Conservation (phyloP, 371 early-diverging fungal genomes). For the Thermomucor indicae-seudaticae region DNA sequence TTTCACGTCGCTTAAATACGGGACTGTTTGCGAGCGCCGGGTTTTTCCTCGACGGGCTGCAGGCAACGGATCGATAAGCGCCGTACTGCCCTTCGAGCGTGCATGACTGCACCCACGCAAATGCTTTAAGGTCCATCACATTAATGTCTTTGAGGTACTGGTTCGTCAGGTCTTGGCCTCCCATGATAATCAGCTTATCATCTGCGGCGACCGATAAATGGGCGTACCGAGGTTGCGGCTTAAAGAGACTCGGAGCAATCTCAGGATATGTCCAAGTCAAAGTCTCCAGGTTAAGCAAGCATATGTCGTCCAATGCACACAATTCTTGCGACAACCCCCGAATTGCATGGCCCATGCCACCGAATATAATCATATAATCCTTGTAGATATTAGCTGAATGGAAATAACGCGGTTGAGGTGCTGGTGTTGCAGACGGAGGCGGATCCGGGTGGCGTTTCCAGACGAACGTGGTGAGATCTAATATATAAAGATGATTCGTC, state of each 20-base stretch:
- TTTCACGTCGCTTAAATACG: not conserved
- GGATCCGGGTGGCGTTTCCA: slow-evolving; percentile 46
- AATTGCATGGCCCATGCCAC: slow-evolving; percentile 55
- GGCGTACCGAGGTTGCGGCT: slow-evolving; percentile 69
- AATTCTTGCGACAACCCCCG: slow-evolving; percentile 19
- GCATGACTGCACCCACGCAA: slow-evolving; percentile 58
- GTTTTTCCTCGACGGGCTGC: slow-evolving; percentile 19
- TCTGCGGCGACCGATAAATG: slow-evolving; percentile 58
- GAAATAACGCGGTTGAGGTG: slow-evolving; percentile 64
- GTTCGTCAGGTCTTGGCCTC: slow-evolving; percentile 70
- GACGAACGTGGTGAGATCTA: slow-evolving; percentile 52
- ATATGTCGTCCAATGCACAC: slow-evolving; percentile 61
- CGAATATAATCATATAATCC: slow-evolving; percentile 55
- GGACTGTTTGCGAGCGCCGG: slow-evolving; percentile 5
- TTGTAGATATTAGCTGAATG: slow-evolving; percentile 69
- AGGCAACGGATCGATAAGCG: slow-evolving; percentile 72
- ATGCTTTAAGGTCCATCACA: slow-evolving; percentile 55
- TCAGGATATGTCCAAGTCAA: slow-evolving; percentile 56
- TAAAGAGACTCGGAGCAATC: slow-evolving; percentile 33
- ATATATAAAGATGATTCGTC: slow-evolving; percentile 63
- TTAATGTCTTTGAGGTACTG: slow-evolving; percentile 72
- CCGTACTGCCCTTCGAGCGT: slow-evolving; percentile 66
- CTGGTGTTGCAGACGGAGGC: slow-evolving; percentile 24
- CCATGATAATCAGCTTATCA: slow-evolving; percentile 61
- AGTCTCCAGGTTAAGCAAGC: slow-evolving; percentile 52